A percentile compares a stretch with the other conserved stretches of the same genome.
Evolutionary conservation across 2,329 filamentous ascomycete genomes (phyloP).

Genomic region (Botryotinia globosa): DNA sequence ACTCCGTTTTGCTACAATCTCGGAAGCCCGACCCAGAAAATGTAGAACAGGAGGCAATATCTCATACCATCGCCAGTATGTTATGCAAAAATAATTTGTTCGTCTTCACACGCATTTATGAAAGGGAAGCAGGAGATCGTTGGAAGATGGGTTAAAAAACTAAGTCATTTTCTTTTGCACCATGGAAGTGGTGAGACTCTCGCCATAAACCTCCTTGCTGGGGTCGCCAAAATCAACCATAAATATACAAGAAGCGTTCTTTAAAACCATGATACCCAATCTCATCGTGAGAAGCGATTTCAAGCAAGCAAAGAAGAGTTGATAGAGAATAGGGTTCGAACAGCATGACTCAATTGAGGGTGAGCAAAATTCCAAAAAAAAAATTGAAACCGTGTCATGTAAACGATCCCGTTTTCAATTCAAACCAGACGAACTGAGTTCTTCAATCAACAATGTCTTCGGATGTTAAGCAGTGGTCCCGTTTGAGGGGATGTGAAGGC

Average conservation of each 20-base stretch:
- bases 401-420: not conserved
- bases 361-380: not conserved
- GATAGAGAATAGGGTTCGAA: not conserved
- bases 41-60: not conserved
- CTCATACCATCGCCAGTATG: too few relatives aligned
- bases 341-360: not conserved
- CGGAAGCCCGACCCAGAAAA: not conserved
- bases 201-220: not conserved
- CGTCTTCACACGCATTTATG: not conserved
- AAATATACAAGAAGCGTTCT: not conserved
- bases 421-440: not conserved
- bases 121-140: not conserved
- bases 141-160: not conserved
- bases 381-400: not conserved
- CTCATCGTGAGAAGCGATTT: too few relatives aligned
- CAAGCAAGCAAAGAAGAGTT: not conserved
- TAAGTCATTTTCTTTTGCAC: not conserved
- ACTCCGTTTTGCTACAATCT: not conserved
- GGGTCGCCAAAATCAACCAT: not conserved
- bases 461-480: not conserved
- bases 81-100: not conserved
- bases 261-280: too few relatives aligned
- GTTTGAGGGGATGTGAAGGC: not conserved
- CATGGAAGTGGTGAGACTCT: not conserved
- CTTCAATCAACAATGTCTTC: not conserved